A percentile compares a stretch with the other conserved stretches of the same genome.
Conservation (phyloP, 225 moss, liverwort and hornwort genomes). For the Bryoerythrophyllum caledonicum region DNA sequence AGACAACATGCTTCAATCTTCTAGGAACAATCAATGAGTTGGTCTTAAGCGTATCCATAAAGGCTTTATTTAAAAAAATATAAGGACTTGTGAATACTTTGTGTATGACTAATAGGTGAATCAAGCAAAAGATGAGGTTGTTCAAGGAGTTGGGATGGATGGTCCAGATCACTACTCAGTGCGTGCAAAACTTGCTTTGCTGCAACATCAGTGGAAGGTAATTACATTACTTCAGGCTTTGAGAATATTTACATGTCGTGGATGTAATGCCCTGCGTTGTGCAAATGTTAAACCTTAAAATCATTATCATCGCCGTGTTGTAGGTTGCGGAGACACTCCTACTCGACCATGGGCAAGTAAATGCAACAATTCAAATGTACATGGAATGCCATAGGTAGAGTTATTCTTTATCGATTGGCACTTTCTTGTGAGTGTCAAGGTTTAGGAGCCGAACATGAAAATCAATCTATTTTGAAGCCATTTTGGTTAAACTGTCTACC, state of each 20-base stretch:
- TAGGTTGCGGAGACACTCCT: slow-evolving; percentile 84
- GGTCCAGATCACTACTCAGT: slow-evolving; percentile 77
- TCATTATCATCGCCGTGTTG: slow-evolving; percentile 1
- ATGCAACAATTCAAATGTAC: slow-evolving; percentile 85
- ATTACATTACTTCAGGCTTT: neutral
- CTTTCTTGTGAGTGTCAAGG: no score
- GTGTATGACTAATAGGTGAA: slow-evolving; percentile 54
- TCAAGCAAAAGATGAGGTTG: slow-evolving; percentile 51
- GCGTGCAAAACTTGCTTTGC: slow-evolving; percentile 80
- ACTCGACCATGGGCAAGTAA: slow-evolving; percentile 82
- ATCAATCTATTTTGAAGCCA: no score
- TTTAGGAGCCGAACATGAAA: no score
- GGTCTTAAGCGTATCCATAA: no score
- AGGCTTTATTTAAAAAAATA: no score
- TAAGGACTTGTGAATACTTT: neutral
- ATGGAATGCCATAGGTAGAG: slow-evolving; percentile 80
- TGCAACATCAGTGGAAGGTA: slow-evolving; percentile 98
- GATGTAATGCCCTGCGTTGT: neutral
- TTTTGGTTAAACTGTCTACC: no score
- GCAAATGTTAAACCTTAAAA: neutral
- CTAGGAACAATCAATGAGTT: no score
- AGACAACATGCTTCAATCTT: no score
- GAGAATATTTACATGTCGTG: neutral
- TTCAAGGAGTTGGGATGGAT: slow-evolving; percentile 58
- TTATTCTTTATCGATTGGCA: neutral